phyloP scores from a whole-genome alignment of 1,284 basidiomycete species.

The Termitomyces sp. region DNA sequence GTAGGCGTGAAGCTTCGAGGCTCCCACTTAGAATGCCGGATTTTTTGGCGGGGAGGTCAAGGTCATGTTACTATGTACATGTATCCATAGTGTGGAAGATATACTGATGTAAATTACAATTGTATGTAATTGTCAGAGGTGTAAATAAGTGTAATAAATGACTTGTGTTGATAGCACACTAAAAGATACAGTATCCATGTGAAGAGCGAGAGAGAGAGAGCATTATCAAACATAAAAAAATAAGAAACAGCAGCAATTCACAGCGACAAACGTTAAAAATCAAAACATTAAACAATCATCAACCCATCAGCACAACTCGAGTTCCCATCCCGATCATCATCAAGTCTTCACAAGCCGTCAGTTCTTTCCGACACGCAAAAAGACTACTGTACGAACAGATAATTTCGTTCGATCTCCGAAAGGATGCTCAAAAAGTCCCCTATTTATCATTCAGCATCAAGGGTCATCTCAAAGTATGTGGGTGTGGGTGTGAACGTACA shows the following conservation, averaged over 20 bases:
- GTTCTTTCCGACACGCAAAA: slow-evolving; percentile 8
- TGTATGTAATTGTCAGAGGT: background rate
- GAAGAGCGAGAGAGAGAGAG: too few relatives aligned
- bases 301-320: slow-evolving; percentile 51
- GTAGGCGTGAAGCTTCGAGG: background rate
- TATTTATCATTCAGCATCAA: slow-evolving; percentile 23
- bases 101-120: slow-evolving; percentile 11
- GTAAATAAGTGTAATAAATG: slow-evolving; percentile 13
- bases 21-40: background rate
- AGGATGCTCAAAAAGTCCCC: slow-evolving; percentile 88
- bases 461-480: slow-evolving; percentile 6
- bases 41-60: background rate
- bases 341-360: slow-evolving; percentile 43
- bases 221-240: slow-evolving; percentile 1
- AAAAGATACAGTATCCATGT: slow-evolving; percentile 10
- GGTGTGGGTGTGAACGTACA: slow-evolving; percentile 47
- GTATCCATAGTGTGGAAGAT: background rate
- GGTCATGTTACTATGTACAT: background rate
- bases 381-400: slow-evolving; percentile 49
- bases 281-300: slow-evolving; percentile 37
- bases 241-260: background rate
- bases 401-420: slow-evolving; percentile 84
- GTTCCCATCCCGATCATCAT: slow-evolving; percentile 66
- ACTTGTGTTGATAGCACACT: slow-evolving; percentile 12
- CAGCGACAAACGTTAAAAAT: slow-evolving; percentile 17